Base-by-base conservation (phyloP, 148 eudicot genomes). In the Vaccinium vitisidaea region DNA sequence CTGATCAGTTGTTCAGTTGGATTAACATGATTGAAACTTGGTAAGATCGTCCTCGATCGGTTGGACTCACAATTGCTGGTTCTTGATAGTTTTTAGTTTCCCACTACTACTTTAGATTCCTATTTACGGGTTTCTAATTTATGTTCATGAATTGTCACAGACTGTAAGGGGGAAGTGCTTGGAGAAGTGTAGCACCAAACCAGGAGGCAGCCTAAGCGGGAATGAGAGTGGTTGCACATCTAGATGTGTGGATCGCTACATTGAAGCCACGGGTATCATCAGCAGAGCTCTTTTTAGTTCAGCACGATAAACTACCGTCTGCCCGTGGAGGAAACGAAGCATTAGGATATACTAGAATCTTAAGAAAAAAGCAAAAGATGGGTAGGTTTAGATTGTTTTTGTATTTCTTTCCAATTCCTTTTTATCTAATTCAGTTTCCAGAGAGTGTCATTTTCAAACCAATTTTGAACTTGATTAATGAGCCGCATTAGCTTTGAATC, bases 191-290 rank as follows among this genome's bases (percentile, higher is more conserved):
- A 90, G 92, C 75, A 88, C 92, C 53, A 96, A 94, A 90, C 99
- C 99, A 19, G 94, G 99, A 15, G 91, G 90, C 70, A 93, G 95
- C 83, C 83, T 96, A 50, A 88, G 99, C 80, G 94, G 99, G 79
- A 85, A 97, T 52, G 98, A 93, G 87, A 81, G 92, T 69, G 92
- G 98, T 84, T 96, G 98, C 90, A 84, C 92, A 58, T 96, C 99
- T 32, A 90, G 98, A 86, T 94, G 97, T 87, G 92, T 94, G 82
- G 99, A 96, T 80, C 97, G 97, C 49, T 96, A 96, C 87, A 90
- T 96, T 48, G 98, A 96, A 81, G 97, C 97, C 70, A 96, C 95
- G 54, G 94, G 94, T 77, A 96, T 94, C 7, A 82, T 96, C 71
- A 89, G 94, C 89, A 90, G 69, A 87, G 91, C 97, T 82, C 90